Evolutionary conservation across 208 protist species (phyloP).

Genomic region (Leishmania tarentolae): DNA sequence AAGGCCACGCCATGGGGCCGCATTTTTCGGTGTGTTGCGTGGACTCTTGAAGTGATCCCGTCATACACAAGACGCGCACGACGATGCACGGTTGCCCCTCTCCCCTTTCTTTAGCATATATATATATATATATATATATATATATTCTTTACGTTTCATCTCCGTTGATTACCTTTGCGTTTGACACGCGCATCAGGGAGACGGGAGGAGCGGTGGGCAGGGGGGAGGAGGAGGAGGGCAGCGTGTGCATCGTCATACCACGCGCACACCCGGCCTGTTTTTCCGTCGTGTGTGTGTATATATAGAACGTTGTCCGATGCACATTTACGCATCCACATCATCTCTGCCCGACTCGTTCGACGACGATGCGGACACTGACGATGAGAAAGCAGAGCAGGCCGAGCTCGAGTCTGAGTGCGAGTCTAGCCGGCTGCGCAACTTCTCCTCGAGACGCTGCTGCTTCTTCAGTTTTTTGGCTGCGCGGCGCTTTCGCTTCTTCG

Average conservation of each 20-base stretch:
- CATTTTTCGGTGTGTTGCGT: no score
- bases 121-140: no score
- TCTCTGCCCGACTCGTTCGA: conserved; percentile 13
- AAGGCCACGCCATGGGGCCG: background rate
- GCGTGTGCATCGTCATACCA: background rate
- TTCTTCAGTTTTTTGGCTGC: conserved; percentile 35
- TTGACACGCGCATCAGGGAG: background rate
- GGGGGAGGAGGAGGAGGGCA: background rate
- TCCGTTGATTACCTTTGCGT: no score
- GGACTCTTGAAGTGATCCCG: background rate
- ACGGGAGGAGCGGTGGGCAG: background rate
- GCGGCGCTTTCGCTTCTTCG: conserved; percentile 62
- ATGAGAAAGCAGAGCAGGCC: conserved; percentile 5
- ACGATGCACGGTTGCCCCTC: background rate
- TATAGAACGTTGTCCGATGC: background rate
- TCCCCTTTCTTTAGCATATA: background rate
- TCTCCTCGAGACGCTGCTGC: conserved; percentile 17
- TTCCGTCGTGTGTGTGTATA: background rate
- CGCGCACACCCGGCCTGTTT: background rate
- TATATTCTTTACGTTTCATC: no score
- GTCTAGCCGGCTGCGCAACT: background rate
- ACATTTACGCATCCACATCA: background rate
- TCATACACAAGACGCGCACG: background rate
- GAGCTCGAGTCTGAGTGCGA: conserved; percentile 4
- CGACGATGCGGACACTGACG: conserved; percentile 2